Evolutionary conservation across 768 basidiomycete species (phyloP).

Genomic region (Serendipita indica): DNA sequence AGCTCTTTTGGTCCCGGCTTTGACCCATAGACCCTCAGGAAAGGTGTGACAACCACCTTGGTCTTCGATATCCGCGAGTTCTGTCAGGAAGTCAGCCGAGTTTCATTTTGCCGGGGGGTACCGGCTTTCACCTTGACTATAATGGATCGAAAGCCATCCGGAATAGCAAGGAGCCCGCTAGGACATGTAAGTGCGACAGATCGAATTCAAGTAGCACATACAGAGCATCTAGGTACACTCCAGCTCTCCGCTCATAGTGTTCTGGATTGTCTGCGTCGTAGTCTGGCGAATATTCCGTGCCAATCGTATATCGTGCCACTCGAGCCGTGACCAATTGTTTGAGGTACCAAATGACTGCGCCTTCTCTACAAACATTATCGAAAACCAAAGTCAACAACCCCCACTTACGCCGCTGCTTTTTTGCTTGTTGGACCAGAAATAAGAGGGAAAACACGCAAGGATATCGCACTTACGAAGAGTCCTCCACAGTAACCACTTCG

Average conservation of each 20-base stretch:
- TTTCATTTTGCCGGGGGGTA: background rate
- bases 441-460: background rate
- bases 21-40: background rate
- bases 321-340: constrained; percentile 2
- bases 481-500: constrained; percentile 4
- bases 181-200: background rate
- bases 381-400: background rate
- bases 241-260: background rate
- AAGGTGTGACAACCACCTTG: background rate
- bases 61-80: background rate
- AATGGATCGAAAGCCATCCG: background rate
- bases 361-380: background rate
- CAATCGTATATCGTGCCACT: background rate
- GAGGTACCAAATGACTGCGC: constrained; percentile 5
- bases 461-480: background rate
- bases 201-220: background rate
- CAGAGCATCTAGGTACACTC: background rate
- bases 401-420: constrained; percentile 5
- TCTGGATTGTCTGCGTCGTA: background rate
- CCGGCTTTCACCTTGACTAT: background rate
- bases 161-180: background rate
- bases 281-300: background rate
- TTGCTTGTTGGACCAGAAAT: background rate
- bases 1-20: background rate
- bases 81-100: background rate